A percentile compares a stretch with the other conserved stretches of the same genome.
Evolutionary conservation across 176 grass and related monocot genomes (phyloP).

Genomic region (Cymbopogon citratus): DNA sequence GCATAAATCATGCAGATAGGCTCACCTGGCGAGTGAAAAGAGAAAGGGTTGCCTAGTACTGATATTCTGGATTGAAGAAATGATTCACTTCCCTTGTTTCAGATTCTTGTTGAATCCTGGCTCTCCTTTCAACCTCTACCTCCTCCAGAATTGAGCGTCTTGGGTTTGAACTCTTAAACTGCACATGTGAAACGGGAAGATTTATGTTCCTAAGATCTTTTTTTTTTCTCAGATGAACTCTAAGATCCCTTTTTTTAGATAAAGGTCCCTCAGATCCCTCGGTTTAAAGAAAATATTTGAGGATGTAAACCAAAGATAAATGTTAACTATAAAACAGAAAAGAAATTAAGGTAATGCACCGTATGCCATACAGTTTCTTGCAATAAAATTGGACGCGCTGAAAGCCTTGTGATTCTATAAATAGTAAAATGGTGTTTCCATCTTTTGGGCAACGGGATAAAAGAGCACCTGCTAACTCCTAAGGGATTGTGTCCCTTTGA

Average conservation of each 20-base stretch:
- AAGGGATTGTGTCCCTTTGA: background rate
- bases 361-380: background rate
- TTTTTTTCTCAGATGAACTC: background rate
- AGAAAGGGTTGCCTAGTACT: slow-evolving; percentile 21
- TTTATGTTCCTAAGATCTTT: background rate
- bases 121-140: slow-evolving; percentile 77
- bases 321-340: background rate
- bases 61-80: slow-evolving; percentile 53
- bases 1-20: background rate
- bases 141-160: slow-evolving; percentile 81
- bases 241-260: no score
- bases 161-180: slow-evolving; percentile 53
- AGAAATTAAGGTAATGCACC: background rate
- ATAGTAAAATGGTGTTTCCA: background rate
- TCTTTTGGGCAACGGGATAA: background rate
- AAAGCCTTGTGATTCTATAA: background rate
- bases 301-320: background rate
- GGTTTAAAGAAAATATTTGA: background rate
- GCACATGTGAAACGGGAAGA: slow-evolving; percentile 2
- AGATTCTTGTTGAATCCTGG: slow-evolving; percentile 50
- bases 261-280: no score
- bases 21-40: slow-evolving; percentile 2
- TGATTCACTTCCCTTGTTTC: slow-evolving; percentile 55
- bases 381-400: background rate
- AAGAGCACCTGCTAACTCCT: background rate